These are phyloP conservation scores for Vaccinium corymbosum DNA, from an alignment of 148 eudicot genomes.

Conservation along the genomic window DNA sequence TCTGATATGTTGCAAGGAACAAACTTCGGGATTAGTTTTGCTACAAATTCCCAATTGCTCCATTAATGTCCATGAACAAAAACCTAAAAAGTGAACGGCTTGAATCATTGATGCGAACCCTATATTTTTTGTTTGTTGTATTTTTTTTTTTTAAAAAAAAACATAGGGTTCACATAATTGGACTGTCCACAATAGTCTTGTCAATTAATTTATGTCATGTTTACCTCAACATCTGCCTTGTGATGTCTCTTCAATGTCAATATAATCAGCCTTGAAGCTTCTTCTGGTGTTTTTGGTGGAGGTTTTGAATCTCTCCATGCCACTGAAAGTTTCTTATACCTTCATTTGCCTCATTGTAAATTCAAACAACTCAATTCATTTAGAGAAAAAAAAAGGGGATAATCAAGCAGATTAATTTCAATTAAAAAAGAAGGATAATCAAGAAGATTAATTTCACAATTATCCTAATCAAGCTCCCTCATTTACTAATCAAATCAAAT, in stretches of 20 bases:
- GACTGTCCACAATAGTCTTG: neutral
- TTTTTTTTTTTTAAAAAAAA: no score
- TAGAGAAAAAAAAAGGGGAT: neutral
- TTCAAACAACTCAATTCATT: neutral
- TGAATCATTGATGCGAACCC: neutral
- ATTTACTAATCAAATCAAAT: neutral
- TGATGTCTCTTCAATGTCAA: slow-evolving; percentile 67
- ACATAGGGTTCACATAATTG: neutral
- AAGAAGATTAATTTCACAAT: neutral
- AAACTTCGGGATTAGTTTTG: neutral
- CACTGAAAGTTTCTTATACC: slow-evolving; percentile 73
- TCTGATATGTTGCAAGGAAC: neutral
- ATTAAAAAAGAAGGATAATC: neutral
- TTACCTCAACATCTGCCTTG: slow-evolving; percentile 88
- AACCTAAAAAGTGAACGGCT: neutral
- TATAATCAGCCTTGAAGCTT: slow-evolving; percentile 76
- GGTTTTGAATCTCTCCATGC: slow-evolving; percentile 92
- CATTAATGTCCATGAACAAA: neutral
- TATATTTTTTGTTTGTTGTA: no score
- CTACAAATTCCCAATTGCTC: neutral
- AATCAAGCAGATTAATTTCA: neutral
- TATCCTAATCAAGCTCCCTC: neutral
- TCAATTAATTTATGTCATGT: neutral
- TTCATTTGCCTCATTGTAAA: slow-evolving; percentile 17
- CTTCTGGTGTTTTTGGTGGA: slow-evolving; percentile 83